Evolutionary conservation across 2,329 filamentous ascomycete genomes (phyloP).

Genomic region (Teratosphaeria nubilosa): DNA sequence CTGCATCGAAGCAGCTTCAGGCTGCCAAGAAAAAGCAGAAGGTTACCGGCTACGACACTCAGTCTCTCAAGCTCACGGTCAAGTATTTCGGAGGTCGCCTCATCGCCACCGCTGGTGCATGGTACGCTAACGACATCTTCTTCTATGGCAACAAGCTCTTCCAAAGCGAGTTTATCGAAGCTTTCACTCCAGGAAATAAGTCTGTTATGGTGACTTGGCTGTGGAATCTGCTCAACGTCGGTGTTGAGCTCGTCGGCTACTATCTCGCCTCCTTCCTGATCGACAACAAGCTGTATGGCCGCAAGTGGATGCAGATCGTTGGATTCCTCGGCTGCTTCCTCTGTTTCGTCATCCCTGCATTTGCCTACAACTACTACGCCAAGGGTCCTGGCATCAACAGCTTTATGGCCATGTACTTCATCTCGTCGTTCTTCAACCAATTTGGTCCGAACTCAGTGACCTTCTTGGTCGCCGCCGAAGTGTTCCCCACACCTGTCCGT

Average conservation of each 20-base stretch:
- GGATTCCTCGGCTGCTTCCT: conserved; percentile 91
- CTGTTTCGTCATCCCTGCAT: conserved; percentile 84
- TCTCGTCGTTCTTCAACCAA: conserved; percentile 98
- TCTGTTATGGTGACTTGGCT: conserved; percentile 81
- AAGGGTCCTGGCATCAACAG: conserved; percentile 58
- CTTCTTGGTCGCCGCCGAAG: conserved; percentile 90
- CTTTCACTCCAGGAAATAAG: conserved; percentile 51
- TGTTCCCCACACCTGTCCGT: conserved; percentile 90
- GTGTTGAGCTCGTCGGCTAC: conserved; percentile 77
- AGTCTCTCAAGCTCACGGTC: conserved; percentile 69
- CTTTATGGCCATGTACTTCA: conserved; percentile 98
- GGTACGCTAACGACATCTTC: conserved; percentile 94
- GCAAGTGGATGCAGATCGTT: conserved; percentile 91
- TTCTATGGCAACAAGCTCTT: conserved; percentile 99
- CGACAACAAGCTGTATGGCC: conserved; percentile 92
- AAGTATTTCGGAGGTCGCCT: conserved; percentile 77
- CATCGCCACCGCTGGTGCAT: conserved; percentile 74
- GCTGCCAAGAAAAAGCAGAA: conserved; percentile 74
- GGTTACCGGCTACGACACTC: conserved; percentile 86
- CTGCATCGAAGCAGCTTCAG: conserved; percentile 72
- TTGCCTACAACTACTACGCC: conserved; percentile 78
- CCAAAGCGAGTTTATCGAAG: conserved; percentile 78
- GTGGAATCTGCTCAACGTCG: conserved; percentile 87
- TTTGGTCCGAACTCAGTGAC: conserved; percentile 95
- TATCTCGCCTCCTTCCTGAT: conserved; percentile 82